Evolutionary conservation across 768 basidiomycete genomes (phyloP), one percentile per base, ranked within the genome.

Genomic region (Boletus reticulatus): DNA sequence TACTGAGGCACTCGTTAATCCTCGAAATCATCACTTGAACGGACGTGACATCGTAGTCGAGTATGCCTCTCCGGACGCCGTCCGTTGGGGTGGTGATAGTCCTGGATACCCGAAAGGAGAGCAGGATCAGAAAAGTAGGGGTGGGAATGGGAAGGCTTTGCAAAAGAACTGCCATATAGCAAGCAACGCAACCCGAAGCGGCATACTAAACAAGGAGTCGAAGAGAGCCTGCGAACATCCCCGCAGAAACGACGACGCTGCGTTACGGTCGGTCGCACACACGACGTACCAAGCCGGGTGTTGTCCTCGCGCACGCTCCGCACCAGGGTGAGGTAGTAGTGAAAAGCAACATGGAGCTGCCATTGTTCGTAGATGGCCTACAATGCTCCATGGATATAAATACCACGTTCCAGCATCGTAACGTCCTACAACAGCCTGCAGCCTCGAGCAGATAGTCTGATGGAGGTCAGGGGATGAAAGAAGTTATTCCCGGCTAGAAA

Each of bases 41-140:
- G 93, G 93, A 9, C 81, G 95, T 47, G 84, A 88, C 48, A 82
- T 99, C 49, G 85, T 89, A 5, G 84, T 98, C 31, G 90, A 95
- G 72, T 95, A 87, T 60, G 94, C 92, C n/a, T 86, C 88, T 38
- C 79, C 88, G 9, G 92, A 94, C 14, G 94, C 93, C 8, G 91
- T 94, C 36, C 84, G 90, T 19, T 83, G 94, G 5, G 91, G 93
- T 17, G 86, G 84, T n/a, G n/a, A n/a, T 11, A 62, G 65, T 11
- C 57, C 61, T 50, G 62, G 57, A 56, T 36, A 53, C 54, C 19
- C 61, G 52, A 52, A 60, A 59, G 56, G 67, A 62, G 67, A 67
- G 43, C 63, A 43, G n/a, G 66, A 64, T 47, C 64, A 24, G 50
- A 56, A 58, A 43, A 22, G 32, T n/a, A 45, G 41, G 36, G 37